Base-by-base conservation (phyloP, 441 rosid genomes). In the Brassica balearica region DNA sequence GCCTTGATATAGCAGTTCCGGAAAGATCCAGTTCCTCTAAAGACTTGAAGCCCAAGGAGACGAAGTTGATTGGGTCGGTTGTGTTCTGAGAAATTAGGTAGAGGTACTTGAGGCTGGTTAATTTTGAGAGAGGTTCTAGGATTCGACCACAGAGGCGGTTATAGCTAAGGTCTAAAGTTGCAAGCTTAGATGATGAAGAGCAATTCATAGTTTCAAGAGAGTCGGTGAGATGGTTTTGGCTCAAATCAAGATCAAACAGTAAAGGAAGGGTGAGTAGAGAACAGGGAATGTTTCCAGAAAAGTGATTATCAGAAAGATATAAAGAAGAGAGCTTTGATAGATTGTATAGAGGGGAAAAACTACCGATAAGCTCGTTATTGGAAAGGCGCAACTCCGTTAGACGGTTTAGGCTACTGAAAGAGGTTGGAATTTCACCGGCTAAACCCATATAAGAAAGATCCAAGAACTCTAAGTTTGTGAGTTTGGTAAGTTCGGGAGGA, bases 131-230 rank as follows among this genome's bases (percentile, higher is more conserved):
- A 55, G 60, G 60, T 5, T 55, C 23, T 17, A 55, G 11, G 10
- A 55, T 15, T 55, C 60, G 9, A 17, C 60, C 60, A 17, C 23
- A 17, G 23, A 53, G 20, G 6, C 8, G 9, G 58, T 14, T 14
- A 5, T 15, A 0, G 8, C 58, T 14, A 53, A 53, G 58, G 20
- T 53, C 0, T 53, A 51, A n/a, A 0, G 0, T 0, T 14, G 14
- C 9, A 14, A 53, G 59, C 4, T 53, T 53, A 15, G 59, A 15
- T 15, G 59, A 53, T 53, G 59, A 53, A 53, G 59, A 53, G 59
- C 59, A 53, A 15, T 53, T 15, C 22, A 14, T 0, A 0, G 59
- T 15, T 14, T 53, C 59, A 15, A 53, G 59, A 53, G 59, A 53
- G 59, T 53, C 59, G 0, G 15, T 15, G 59, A 55, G 23, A 55